Evolutionary conservation across 768 basidiomycete genomes (phyloP).

Genomic region (Strobilomyces dryophilus): DNA sequence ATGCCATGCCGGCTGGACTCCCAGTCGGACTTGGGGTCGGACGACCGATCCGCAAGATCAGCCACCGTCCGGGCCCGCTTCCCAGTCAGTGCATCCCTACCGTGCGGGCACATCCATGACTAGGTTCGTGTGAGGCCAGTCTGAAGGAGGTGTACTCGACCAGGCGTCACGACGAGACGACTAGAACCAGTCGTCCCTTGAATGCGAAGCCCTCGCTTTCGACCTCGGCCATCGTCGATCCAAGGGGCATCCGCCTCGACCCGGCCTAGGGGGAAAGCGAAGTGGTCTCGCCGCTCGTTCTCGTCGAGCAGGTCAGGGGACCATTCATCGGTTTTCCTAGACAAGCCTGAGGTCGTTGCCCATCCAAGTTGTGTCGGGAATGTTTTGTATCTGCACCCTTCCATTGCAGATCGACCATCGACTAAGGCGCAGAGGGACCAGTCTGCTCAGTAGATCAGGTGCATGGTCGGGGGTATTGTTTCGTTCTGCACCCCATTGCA

Average conservation of each 20-base stretch:
- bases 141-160: neutral
- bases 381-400: too few species aligned
- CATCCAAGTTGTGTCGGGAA: too few species aligned
- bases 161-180: neutral
- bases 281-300: neutral
- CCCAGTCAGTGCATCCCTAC: neutral
- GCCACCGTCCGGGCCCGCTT: neutral
- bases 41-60: neutral
- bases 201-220: neutral
- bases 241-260: too few species aligned
- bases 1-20: neutral
- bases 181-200: neutral
- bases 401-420: too few species aligned
- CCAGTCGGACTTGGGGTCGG: too few species aligned
- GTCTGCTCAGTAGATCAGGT: too few species aligned
- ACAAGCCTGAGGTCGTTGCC: too few species aligned
- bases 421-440: too few species aligned
- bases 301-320: neutral
- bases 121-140: neutral
- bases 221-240: neutral
- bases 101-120: neutral
- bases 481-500: too few species aligned
- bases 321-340: neutral
- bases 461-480: too few species aligned
- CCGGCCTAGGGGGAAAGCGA: neutral